Conservation (phyloP, 768 basidiomycete genomes). For the Cystofilobasidium ferigula region DNA sequence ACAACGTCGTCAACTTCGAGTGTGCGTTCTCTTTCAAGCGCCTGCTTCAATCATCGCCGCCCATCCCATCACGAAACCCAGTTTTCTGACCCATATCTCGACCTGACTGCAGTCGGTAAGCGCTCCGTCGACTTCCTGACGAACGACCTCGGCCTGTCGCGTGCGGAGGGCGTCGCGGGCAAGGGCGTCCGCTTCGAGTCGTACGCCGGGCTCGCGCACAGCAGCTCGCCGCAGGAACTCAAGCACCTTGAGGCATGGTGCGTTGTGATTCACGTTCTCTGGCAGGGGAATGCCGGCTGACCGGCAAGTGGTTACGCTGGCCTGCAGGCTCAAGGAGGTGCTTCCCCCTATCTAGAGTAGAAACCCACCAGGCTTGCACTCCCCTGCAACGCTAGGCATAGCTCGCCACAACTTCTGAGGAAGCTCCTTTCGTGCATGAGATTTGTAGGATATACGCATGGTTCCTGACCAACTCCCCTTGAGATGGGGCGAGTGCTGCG, state of each 20-base stretch:
- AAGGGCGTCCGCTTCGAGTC: constrained; percentile 57
- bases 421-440: too few species aligned
- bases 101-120: constrained; percentile 20
- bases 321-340: constrained; percentile 11
- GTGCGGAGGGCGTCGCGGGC: constrained; percentile 30
- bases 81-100: not conserved
- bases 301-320: too few species aligned
- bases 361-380: not conserved
- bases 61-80: not conserved
- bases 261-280: not conserved
- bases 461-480: too few species aligned
- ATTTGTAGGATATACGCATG: too few species aligned
- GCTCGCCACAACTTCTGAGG: too few species aligned
- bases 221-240: constrained; percentile 54
- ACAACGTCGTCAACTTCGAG: constrained; percentile 57
- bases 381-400: not conserved
- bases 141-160: constrained; percentile 45
- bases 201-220: constrained; percentile 60
- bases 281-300: not conserved
- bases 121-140: constrained; percentile 55
- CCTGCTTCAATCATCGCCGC: not conserved
- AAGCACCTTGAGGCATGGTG: constrained; percentile 58
- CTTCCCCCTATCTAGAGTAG: constrained; percentile 16
- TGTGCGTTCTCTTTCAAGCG: constrained; percentile 38
- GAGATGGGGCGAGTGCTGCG: too few species aligned